Percentiles rank a stretch among this genome's conserved stretches.
These are phyloP conservation scores for Penicillium argentinense DNA, from an alignment of 495 filamentous ascomycete species.

Conservation along the genomic window DNA sequence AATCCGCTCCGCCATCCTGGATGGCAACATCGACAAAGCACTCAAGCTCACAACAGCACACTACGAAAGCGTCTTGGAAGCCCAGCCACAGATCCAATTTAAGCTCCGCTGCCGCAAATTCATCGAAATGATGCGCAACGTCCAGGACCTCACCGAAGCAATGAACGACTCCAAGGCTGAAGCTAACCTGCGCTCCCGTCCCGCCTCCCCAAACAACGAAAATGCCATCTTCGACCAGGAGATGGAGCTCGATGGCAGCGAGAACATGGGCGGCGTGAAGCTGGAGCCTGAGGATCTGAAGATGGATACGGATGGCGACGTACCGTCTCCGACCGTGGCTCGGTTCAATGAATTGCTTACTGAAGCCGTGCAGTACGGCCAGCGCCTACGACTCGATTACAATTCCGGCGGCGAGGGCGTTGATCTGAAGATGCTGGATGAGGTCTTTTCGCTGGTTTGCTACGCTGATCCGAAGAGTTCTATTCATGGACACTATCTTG, in stretches of 20 bases:
- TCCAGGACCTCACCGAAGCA: conserved; percentile 67
- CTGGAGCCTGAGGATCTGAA: no score
- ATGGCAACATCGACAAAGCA: conserved; percentile 91
- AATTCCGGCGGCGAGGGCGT: conserved; percentile 63
- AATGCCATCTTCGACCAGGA: conserved; percentile 64
- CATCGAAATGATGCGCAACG: conserved; percentile 90
- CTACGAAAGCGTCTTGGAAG: conserved; percentile 77
- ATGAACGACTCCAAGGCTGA: conserved; percentile 11
- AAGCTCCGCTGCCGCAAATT: conserved; percentile 88
- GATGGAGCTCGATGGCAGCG: conserved; percentile 76
- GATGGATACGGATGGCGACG: conserved; percentile 60
- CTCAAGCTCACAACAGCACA: conserved; percentile 74
- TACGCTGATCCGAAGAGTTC: conserved; percentile 77
- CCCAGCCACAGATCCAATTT: conserved; percentile 90
- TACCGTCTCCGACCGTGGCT: conserved; percentile 24
- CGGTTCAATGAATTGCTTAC: conserved; percentile 58
- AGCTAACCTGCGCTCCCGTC: conserved; percentile 34
- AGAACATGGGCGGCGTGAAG: conserved; percentile 52
- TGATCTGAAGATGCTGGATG: conserved; percentile 70
- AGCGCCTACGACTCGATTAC: conserved; percentile 75
- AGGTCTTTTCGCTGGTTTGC: conserved; percentile 86
- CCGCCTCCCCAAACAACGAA: conserved; percentile 35
- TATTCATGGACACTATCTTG: conserved; percentile 75
- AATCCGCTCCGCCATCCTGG: conserved; percentile 84
- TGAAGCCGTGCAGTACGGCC: conserved; percentile 78